These are phyloP conservation scores for Pythium phragmiticola DNA, from an alignment of 352 stramenopile species.

Conservation along the genomic window DNA sequence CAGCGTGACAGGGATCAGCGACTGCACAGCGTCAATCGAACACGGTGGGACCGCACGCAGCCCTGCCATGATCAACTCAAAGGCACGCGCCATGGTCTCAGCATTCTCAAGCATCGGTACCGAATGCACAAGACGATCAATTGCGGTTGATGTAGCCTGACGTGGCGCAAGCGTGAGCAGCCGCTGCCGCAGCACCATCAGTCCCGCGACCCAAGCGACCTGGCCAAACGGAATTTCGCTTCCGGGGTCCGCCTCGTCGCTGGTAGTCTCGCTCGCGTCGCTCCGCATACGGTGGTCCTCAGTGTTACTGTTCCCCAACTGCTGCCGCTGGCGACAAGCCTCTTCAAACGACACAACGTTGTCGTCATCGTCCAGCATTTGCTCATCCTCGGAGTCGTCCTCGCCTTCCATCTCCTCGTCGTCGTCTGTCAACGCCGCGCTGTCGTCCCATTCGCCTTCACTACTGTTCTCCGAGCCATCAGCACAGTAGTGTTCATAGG, in stretches of 20 bases:
- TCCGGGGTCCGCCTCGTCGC: background rate
- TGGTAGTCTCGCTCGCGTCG: background rate
- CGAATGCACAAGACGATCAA: too few relatives aligned
- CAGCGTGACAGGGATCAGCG: too few relatives aligned
- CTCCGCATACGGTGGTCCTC: background rate
- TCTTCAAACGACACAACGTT: slow-evolving; percentile 14
- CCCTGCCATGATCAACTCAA: too few relatives aligned
- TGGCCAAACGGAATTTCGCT: background rate
- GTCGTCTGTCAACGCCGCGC: background rate
- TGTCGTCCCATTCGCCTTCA: background rate
- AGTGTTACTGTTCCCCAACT: background rate
- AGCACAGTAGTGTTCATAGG: background rate
- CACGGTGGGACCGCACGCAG: too few relatives aligned
- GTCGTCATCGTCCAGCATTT: slow-evolving; percentile 1
- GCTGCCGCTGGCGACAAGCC: background rate
- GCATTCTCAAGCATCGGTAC: too few relatives aligned
- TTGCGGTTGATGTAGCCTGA: too few relatives aligned
- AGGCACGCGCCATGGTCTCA: too few relatives aligned
- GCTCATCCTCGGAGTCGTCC: background rate
- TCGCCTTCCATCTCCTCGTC: slow-evolving; percentile 1
- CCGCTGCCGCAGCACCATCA: background rate
- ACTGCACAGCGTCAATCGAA: too few relatives aligned
- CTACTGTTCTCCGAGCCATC: too few relatives aligned
- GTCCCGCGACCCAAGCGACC: background rate
- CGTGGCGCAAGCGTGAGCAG: too few relatives aligned